Base-by-base conservation (phyloP, 2,329 filamentous ascomycete species). In the Colletotrichum chlorophyti region DNA sequence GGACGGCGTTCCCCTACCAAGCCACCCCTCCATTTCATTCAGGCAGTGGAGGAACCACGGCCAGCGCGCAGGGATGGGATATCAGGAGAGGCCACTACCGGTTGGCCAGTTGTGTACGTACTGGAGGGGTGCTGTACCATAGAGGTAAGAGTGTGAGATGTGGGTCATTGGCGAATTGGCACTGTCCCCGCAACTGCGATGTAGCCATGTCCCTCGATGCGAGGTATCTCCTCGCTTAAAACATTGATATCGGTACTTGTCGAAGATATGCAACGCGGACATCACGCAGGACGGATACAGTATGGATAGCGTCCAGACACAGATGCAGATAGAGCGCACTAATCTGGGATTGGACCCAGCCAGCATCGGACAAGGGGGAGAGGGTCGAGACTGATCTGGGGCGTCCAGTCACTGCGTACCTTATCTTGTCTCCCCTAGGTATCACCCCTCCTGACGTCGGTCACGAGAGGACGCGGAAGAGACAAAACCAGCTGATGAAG, bases 11-110 rank as follows among this genome's bases (percentile, higher is more conserved):
- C 24, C 50, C 43, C 31, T 43, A 48, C 55, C 35, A 48, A 48
- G 27, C 55, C 55, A 59, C 50, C 55, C 55, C 55, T 49, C 51
- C 43, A 49, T 55, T 37, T 23, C 38, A 48, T 35, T 38, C 43
- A 41, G 31, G 43, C 55, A 55, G 38, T 59, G 55, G 51, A 45
- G 51, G 43, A 59, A 50, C 43, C 37, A 27, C 29, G 19, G 38
- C 29, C 29, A 49, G 49, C 43, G 26, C 34, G 12, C 57, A 57
- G 38, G 57, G 57, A 27, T 55, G 21, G 15, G 24, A n/a, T 38
- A 37, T 34, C 19, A 35, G 37, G 31, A 38, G 23, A 38, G n/a
- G 31, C 27, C 32, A 27, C 48, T 48, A 19, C 29, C 40, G 32
- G 35, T 19, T 59, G 38, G 38, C 53, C 47, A 52, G 45, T 23